Percentiles rank a stretch among this genome's conserved stretches.
Evolutionary conservation across 306 rosid genomes (phyloP).

Genomic region (Oxytropis ochrocephala): DNA sequence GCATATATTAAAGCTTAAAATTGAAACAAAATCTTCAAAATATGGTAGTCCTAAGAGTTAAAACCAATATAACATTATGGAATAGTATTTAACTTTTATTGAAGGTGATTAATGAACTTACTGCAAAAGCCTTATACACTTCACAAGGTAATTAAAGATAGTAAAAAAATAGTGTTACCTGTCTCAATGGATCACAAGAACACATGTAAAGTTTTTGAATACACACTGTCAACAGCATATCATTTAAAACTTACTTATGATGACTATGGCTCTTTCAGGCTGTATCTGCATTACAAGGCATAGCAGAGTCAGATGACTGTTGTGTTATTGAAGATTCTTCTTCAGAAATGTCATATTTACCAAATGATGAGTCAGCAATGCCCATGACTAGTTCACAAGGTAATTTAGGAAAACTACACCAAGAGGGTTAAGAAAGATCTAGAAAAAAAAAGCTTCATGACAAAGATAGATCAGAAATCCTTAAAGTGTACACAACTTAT

Average conservation of each 20-base stretch:
- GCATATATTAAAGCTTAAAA: not conserved
- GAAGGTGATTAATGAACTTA: not conserved
- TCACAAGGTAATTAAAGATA: not conserved
- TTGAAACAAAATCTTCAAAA: too few species aligned
- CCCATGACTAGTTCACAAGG: constrained; percentile 15
- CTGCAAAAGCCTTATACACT: not conserved
- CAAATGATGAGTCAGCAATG: not conserved
- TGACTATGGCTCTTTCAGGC: constrained; percentile 26
- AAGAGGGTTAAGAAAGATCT: not conserved
- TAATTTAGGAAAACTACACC: constrained; percentile 2
- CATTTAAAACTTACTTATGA: not conserved
- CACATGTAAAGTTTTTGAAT: not conserved
- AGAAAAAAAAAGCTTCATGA: not conserved
- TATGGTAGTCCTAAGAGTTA: not conserved
- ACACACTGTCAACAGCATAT: not conserved
- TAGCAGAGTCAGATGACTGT: constrained; percentile 17
- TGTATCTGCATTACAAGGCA: constrained; percentile 35
- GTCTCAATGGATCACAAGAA: not conserved
- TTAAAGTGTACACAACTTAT: not conserved
- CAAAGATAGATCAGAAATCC: not conserved
- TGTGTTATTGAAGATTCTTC: constrained; percentile 16
- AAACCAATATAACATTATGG: not conserved
- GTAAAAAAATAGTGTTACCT: not conserved
- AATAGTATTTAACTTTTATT: not conserved
- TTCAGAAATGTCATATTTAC: not conserved